Percentiles rank a stretch among this genome's conserved stretches.
phyloP scores from a whole-genome alignment of 2,329 filamentous ascomycete genomes.

The Simplicillium sp. region DNA sequence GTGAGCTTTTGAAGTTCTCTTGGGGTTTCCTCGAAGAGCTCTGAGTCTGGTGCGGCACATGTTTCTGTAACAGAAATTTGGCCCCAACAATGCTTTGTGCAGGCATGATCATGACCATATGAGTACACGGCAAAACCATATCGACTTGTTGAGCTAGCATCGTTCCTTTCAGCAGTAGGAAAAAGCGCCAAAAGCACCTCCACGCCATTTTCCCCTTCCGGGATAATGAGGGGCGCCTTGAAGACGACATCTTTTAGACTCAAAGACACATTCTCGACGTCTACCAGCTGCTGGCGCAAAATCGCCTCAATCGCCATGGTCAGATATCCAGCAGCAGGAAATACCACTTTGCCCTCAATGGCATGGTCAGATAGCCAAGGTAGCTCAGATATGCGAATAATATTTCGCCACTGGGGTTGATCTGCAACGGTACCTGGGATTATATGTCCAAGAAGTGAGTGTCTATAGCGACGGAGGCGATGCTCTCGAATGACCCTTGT shows the following conservation, averaged over 20 bases:
- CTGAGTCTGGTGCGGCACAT: neutral
- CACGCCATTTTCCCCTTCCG: neutral
- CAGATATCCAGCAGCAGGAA: conserved; percentile 28
- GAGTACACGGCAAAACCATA: neutral
- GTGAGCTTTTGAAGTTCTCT: neutral
- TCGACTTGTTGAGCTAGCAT: neutral
- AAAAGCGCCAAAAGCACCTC: neutral
- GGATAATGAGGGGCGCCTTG: neutral
- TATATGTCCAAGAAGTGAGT: conserved; percentile 6
- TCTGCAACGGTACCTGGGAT: conserved; percentile 1
- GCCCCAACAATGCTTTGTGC: neutral
- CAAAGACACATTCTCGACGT: neutral
- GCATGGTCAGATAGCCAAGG: conserved; percentile 22
- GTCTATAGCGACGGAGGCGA: conserved; percentile 1
- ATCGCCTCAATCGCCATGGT: conserved; percentile 28
- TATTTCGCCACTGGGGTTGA: neutral
- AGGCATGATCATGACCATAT: neutral
- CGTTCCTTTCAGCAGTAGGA: neutral
- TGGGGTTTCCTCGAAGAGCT: no score
- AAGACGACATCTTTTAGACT: neutral
- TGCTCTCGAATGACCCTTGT: neutral
- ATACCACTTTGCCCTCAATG: conserved; percentile 22
- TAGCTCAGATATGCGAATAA: conserved; percentile 13
- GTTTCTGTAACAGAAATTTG: neutral
- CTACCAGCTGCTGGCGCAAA: conserved; percentile 1